phyloP scores from a whole-genome alignment of 2,329 filamentous ascomycete species.

The Phaeosphaeria sp. region DNA sequence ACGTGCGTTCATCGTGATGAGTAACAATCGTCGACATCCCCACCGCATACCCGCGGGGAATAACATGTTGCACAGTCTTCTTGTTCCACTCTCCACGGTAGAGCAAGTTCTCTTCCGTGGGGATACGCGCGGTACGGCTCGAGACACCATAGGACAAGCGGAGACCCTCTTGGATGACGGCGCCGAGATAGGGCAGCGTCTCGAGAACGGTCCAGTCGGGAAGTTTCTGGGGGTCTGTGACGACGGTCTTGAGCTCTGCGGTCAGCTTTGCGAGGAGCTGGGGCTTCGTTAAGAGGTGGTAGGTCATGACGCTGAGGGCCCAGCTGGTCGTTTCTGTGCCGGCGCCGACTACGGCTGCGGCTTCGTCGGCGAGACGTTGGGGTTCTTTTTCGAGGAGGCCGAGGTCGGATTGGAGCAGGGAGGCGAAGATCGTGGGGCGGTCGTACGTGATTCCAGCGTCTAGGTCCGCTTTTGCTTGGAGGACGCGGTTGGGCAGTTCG shows the following conservation, averaged over 20 bases:
- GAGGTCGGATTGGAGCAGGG: slow-evolving; percentile 23
- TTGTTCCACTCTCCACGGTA: slow-evolving; percentile 37
- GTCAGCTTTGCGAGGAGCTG: slow-evolving; percentile 29
- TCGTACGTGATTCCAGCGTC: slow-evolving; percentile 33
- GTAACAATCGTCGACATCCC: slow-evolving; percentile 36
- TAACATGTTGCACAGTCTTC: slow-evolving; percentile 23
- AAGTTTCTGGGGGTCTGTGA: slow-evolving; percentile 20
- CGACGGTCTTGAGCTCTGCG: slow-evolving; percentile 27
- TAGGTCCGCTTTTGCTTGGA: slow-evolving; percentile 26
- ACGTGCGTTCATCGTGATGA: slow-evolving; percentile 32
- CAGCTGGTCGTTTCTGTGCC: slow-evolving; percentile 45
- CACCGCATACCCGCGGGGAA: slow-evolving; percentile 31
- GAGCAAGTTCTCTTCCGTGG: slow-evolving; percentile 29
- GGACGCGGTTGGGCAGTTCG: slow-evolving; percentile 29
- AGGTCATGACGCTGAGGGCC: slow-evolving; percentile 34
- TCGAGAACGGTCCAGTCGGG: slow-evolving; percentile 30
- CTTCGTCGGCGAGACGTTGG: slow-evolving; percentile 41
- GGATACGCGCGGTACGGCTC: slow-evolving; percentile 31
- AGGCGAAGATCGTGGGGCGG: slow-evolving; percentile 30
- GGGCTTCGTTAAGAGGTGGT: slow-evolving; percentile 36
- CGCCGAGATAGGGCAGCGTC: slow-evolving; percentile 40
- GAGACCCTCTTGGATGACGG: slow-evolving; percentile 41
- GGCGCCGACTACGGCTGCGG: slow-evolving; percentile 39
- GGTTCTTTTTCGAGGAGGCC: slow-evolving; percentile 25
- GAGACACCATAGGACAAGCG: slow-evolving; percentile 36